Base-by-base conservation (phyloP, 768 basidiomycete species). In the Russula foetens region DNA sequence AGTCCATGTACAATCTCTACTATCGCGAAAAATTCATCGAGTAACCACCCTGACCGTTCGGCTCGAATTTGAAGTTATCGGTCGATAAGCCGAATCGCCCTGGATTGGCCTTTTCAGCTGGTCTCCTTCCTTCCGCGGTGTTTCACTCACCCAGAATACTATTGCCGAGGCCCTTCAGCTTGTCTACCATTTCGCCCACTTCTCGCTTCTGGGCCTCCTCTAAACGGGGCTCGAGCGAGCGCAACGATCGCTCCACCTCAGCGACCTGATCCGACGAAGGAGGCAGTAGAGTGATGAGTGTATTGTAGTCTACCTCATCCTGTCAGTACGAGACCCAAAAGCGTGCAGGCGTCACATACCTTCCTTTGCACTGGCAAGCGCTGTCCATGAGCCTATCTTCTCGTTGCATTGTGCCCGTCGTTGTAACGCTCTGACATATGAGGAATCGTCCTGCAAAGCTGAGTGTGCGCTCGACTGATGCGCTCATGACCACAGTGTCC, bases 1-100 rank as follows among this genome's bases (percentile, higher is more conserved):
- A 39, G 29, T 59, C 53, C 41, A 38, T 43, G n/a, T 47, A 26
- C 41, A 43, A 49, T 44, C 2, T 6, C 19, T 29, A 38, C 78
- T 71, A 86, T 67, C 71, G 80, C 47, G 75, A 76, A 70, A 98
- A 97, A 67, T 90, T 90, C 82, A 98, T 84, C 0, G 88, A 90
- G 75, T 98, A 98, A 0, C 96, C 93, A n/a, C 96, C 96, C 63
- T 93, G 86, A 7, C 87, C 91, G 64, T 96, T 95, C 19, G 92
- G 92, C 61, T 86, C 85, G 68, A 99, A 92, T 74, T 98, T 89
- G 81, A 98, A 98, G 75, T 96, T 98, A 70, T 98, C 86, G 0
- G 95, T 98, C 15, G 88, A 93, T 64, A 98, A 72, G 19, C 97
- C 96, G 69, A 98, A 98, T 62, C 89, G 90, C 3, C 92, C 92